Base-by-base conservation (phyloP, 345 rosid genomes). In the Combretum micranthum region DNA sequence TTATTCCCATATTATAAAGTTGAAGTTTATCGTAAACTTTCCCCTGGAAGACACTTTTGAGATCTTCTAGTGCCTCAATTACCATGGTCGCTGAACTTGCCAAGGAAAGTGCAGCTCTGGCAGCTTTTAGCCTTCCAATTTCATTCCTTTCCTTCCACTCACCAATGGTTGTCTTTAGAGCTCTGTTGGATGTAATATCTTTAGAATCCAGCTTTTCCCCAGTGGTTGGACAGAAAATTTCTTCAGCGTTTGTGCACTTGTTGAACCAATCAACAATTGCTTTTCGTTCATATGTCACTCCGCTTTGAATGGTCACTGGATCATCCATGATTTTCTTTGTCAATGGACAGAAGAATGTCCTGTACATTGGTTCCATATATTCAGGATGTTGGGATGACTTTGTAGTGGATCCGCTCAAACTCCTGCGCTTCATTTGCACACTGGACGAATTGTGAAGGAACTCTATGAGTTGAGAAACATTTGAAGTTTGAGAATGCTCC, bases 81-180 rank as follows among this genome's bases (percentile, higher is more conserved):
- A 84, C 76, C 94, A 83, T 83, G 60, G 61, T 63, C 8, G 74
- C 74, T 45, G 98, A 82, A 75, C 88, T 80, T 22, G 88, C 91
- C 42, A 82, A 73, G 43, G 85, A 65, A 65, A 91, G 73, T 13
- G 96, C 91, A 49, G 89, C 74, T 32, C 78, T 72, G n/a, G 78
- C 82, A 66, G 64, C 78, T 72, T 85, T 85, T 77, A 91, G 85
- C 66, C 76, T 80, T 44, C 77, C 81, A 19, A 61, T 70, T 60
- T 85, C 96, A 46, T 91, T 85, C 71, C 96, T 72, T 42, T 78
- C 90, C 65, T 65, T 79, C 98, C 98, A 91, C 64, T 88, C 86
- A 66, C 79, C 77, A 51, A 91, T 88, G 15, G 78, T 86, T 55
- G 79, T 80, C 83, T 78, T 82, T 50, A 91, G 67, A 51, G 90